phyloP scores from a whole-genome alignment of 1,284 basidiomycete species.

The Puccinia horiana region DNA sequence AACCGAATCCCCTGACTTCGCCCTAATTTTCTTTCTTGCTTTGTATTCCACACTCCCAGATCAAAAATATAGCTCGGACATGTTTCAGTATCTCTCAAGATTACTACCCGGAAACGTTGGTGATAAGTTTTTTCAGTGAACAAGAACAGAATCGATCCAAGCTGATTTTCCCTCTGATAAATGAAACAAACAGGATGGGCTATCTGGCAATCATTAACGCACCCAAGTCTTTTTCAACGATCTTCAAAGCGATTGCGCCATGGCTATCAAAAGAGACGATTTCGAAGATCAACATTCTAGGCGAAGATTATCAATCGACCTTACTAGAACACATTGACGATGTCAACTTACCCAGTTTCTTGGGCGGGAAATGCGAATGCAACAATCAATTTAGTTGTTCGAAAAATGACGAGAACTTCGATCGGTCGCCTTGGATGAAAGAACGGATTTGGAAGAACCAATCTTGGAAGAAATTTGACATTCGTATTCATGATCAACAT shows the following conservation, averaged over 20 bases:
- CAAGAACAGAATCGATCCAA: background rate
- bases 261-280: conserved; percentile 49
- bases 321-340: conserved; percentile 43
- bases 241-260: conserved; percentile 46
- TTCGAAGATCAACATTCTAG: conserved; percentile 47
- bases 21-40: background rate
- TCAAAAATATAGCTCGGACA: conserved; percentile 49
- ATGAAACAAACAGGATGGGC: conserved; percentile 35
- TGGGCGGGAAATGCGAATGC: conserved; percentile 45
- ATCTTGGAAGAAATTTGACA: conserved; percentile 32
- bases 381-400: conserved; percentile 21
- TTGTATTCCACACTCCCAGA: conserved; percentile 2
- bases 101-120: conserved; percentile 50
- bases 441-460: conserved; percentile 30
- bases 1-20: background rate
- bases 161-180: background rate
- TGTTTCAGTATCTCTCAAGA: conserved; percentile 50
- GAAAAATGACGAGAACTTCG: conserved; percentile 32
- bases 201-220: conserved; percentile 48
- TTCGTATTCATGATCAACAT: background rate
- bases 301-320: conserved; percentile 38
- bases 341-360: conserved; percentile 37
- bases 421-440: conserved; percentile 46
- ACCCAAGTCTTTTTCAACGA: conserved; percentile 39
- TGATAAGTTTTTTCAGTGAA: background rate